Evolutionary conservation across 805 yeast species (phyloP), one percentile per base, ranked within the genome.

Genomic region (Brettanomyces bruxellensis): DNA sequence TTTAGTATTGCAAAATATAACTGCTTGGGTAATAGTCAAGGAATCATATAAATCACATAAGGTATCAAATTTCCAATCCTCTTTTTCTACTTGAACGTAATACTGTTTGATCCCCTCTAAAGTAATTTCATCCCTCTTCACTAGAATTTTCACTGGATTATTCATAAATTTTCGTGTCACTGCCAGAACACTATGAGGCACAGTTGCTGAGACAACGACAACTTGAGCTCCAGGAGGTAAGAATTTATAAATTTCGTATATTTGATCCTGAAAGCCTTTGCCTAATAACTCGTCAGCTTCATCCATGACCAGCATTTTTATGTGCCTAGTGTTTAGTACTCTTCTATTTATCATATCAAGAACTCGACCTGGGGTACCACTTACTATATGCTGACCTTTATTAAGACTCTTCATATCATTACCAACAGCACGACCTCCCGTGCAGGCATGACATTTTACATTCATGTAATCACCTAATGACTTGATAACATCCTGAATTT

Each of bases 311-410:
- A 93, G 79, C 95, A 93, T 88, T 75, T 89, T 88, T 61, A 93
- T 76, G 67, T 82, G 76, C 59, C 86, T 79, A 53, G 95, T 83
- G 65, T 73, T 81, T 69, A 93, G 81, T 70, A 73, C 75, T 61
- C 95, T 78, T 67, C 97, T 81, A 70, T 86, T 86, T 64, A 93
- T 90, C 91, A 93, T 88, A 69, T 93, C 98, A 61, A 74, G 79
- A 54, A 93, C 97, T 73, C 99, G 82, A 63, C 99, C 99, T 58
- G 99, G 99, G 49, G 99, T 93, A 65, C 98, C 99, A 60, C 89
- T 91, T 49, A 93, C 95, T 49, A 91, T 78, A 72, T 91, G 97
- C 54, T 86, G 95, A 56, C 95, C 95, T 53, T 79, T 78, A 60
- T 78, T 76, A 65, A 93, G 78, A 55, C 86, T 88, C 66, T 82